Base-by-base conservation (phyloP, 1,284 basidiomycete species). In the Veloporphyrellus conicus region DNA sequence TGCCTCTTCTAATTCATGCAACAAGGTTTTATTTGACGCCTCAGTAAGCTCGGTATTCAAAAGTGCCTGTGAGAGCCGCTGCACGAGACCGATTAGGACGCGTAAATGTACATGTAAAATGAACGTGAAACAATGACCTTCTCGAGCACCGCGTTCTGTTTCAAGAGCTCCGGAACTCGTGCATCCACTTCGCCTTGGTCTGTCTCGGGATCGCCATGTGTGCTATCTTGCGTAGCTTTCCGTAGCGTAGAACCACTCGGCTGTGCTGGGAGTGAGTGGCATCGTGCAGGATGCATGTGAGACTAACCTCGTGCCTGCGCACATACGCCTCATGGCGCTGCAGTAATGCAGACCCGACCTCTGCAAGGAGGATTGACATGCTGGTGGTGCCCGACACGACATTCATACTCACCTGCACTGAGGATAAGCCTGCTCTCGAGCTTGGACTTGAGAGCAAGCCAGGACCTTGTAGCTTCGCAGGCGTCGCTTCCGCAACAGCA, bases 261-360 rank as follows among this genome's bases (percentile, higher is more conserved):
- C 64, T 68, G 42, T 49, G 50, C 15, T 27, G 42, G 15, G 20
- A 31, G 47, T 56, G 45, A 57, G 55, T 41, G 37, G 45, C 10
- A 10, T 43, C 41, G 41, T 44, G 50, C 42, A 39, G 41, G 28
- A 6, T 51, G 49, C 56, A 47, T 53, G 60, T 29, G 49, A 61
- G 41, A 66, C 71, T 49, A 49, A 81, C 81, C 73, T 87, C 79
- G 58, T 84, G 81, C 56, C 78, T 75, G 47, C 86, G 81, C 41
- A 93, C 78, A 64, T 89, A 88, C 4, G 86, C 87, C 68, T 95
- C 93, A 64, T 93, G 91, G 53, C 87, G 76, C 60, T 88, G 82
- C 41, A 97, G 68, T 38, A 98, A 70, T 2, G 93, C 93, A 67
- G 93, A 90, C 1, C 94, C 94, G 40, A 97, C 87, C 72, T 96